Evolutionary conservation across 1,139 yeast genomes (phyloP).

Genomic region (Suhomyces bolitotheri): DNA sequence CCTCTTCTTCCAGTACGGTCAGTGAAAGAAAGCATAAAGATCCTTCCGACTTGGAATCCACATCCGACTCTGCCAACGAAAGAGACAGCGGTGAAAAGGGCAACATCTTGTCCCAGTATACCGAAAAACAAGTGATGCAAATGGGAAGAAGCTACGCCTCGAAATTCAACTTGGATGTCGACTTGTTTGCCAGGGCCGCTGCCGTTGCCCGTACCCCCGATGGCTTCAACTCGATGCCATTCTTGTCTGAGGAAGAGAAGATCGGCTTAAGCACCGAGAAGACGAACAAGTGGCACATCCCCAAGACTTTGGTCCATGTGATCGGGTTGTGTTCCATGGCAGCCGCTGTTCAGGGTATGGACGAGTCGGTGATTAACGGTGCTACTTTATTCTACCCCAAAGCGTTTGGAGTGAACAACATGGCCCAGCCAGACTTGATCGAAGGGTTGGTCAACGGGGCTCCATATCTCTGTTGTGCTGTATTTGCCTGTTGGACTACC

Average conservation of each 20-base stretch:
- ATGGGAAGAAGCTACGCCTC: slow-evolving; percentile 73
- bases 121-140: slow-evolving; percentile 63
- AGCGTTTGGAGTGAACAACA: slow-evolving; percentile 37
- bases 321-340: slow-evolving; percentile 80
- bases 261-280: slow-evolving; percentile 52
- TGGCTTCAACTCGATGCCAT: slow-evolving; percentile 58
- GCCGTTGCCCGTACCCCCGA: slow-evolving; percentile 70
- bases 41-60: slow-evolving; percentile 28
- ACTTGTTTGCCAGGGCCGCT: slow-evolving; percentile 71
- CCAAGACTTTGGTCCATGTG: slow-evolving; percentile 58
- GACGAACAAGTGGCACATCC: slow-evolving; percentile 68
- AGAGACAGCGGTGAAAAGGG: slow-evolving; percentile 34
- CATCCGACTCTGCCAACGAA: slow-evolving; percentile 23
- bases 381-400: slow-evolving; percentile 72
- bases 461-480: slow-evolving; percentile 76
- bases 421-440: slow-evolving; percentile 61
- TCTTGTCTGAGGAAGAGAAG: slow-evolving; percentile 60
- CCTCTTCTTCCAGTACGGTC: slow-evolving; percentile 24
- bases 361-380: slow-evolving; percentile 84
- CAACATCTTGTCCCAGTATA: slow-evolving; percentile 63
- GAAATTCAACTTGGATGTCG: slow-evolving; percentile 61
- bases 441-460: slow-evolving; percentile 79
- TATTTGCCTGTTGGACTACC: slow-evolving; percentile 70
- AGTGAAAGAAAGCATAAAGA: slow-evolving; percentile 18
- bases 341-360: slow-evolving; percentile 94